phyloP scores from a whole-genome alignment of 192 early-diverging fungal species.

The Phycomyces blakesleeanus region DNA sequence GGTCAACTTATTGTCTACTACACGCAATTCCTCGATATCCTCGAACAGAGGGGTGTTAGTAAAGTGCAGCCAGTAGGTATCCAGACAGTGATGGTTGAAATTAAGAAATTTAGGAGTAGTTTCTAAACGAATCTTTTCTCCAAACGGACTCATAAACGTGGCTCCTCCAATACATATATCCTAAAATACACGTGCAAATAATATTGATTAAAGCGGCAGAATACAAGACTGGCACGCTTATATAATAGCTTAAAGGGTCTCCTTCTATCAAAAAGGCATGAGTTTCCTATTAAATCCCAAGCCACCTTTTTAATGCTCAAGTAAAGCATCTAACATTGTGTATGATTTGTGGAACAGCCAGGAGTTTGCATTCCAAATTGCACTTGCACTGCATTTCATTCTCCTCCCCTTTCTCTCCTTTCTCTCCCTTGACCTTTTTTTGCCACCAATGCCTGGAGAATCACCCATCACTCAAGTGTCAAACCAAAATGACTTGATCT shows the following conservation, averaged over 20 bases:
- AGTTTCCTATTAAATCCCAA: too few species aligned
- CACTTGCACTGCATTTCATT: background rate
- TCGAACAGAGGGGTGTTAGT: slow-evolving; percentile 57
- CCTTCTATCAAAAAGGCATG: too few species aligned
- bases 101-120: slow-evolving; percentile 85
- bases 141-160: too few species aligned
- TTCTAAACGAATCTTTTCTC: slow-evolving; percentile 37
- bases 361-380: background rate
- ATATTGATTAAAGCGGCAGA: too few species aligned
- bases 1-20: slow-evolving; percentile 92
- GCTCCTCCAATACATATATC: too few species aligned
- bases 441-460: background rate
- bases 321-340: too few species aligned
- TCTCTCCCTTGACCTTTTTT: background rate
- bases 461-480: slow-evolving; percentile 2
- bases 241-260: too few species aligned
- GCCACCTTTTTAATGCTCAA: too few species aligned
- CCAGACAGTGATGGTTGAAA: slow-evolving; percentile 93
- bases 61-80: slow-evolving; percentile 74
- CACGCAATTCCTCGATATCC: slow-evolving; percentile 77
- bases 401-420: background rate
- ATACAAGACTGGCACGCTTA: too few species aligned
- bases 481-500: slow-evolving; percentile 1
- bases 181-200: too few species aligned
- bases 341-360: background rate